Evolutionary conservation across 2,329 filamentous ascomycete species (phyloP), one percentile per base, ranked within the genome.

Genomic region (Epichloe sibirici): DNA sequence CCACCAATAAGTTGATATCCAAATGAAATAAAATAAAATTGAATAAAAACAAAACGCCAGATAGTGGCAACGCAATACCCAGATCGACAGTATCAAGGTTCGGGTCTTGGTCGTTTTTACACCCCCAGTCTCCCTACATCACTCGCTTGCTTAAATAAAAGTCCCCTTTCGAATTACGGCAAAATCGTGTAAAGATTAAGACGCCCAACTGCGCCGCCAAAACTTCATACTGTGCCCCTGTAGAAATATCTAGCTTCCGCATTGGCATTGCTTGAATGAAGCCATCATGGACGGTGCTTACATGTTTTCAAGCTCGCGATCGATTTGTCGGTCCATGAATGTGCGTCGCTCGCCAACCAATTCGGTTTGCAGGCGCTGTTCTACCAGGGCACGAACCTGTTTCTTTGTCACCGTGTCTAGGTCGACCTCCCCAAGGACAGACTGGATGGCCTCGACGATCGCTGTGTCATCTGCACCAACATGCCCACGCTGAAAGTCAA

Each of bases 371-470:
- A 98, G 71, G 62, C 90, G 81, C 73, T 96, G 90, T 72, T 98
- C 93, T 12, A 95, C 90, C 45, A 97, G 77, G 3, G 88, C 90
- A 49, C 88, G 79, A 53, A 93, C 85, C 72, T 97, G 91, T 74
- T 98, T 98, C 82, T 97, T 98, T 6, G 93, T 98, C 47, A 97
- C 88, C n/a, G 80, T 91, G 66, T 98, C 93, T 43, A 98, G 76
- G 67, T 98, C 91, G 0, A 96, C 90, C 63, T 96, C 91, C 15
- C 77, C 72, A 56, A 98, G 74, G 61, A 93, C 93, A 49, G 78
- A 74, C 62, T 89, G 86, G 56, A 97, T 91, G 1, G 88, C 86
- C 56, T 94, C 87, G 17, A 88, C 77, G 58, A 98, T 96, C 55
- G 82, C 78, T 45, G 74, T 74, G 62, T 97, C 90, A 58, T 86